Percentiles rank a stretch among this genome's conserved stretches.
phyloP scores from a whole-genome alignment of 768 basidiomycete genomes.

The Termitomyces heimii region DNA sequence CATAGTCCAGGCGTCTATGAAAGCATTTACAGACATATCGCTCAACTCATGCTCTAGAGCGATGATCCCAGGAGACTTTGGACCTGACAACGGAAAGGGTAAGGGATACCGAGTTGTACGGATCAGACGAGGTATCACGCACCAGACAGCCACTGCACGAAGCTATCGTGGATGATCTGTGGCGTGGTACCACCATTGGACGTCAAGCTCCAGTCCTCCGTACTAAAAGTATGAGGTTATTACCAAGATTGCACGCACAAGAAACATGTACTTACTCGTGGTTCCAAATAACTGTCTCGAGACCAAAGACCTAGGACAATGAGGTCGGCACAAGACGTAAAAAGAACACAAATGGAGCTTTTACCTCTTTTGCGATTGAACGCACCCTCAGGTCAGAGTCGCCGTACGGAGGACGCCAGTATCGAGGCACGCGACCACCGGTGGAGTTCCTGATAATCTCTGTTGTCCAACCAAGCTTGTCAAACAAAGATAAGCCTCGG shows the following conservation, averaged over 20 bases:
- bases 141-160: slow-evolving; percentile 58
- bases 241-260: background rate
- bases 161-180: slow-evolving; percentile 36
- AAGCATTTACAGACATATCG: slow-evolving; percentile 53
- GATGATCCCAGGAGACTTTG: slow-evolving; percentile 75
- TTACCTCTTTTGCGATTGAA: slow-evolving; percentile 77
- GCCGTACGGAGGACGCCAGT: slow-evolving; percentile 88
- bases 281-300: slow-evolving; percentile 88
- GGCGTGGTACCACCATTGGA: slow-evolving; percentile 32
- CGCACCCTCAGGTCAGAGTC: slow-evolving; percentile 80
- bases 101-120: background rate
- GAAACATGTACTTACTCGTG: slow-evolving; percentile 51
- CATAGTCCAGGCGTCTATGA: slow-evolving; percentile 58
- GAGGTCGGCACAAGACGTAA: background rate
- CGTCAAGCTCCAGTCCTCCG: slow-evolving; percentile 70
- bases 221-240: slow-evolving; percentile 30
- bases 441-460: slow-evolving; percentile 76
- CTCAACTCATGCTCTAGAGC: slow-evolving; percentile 83
- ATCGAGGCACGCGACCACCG: slow-evolving; percentile 62
- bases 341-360: background rate
- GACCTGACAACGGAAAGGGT: slow-evolving; percentile 26
- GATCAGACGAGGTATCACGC: slow-evolving; percentile 4
- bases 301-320: slow-evolving; percentile 51
- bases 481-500: background rate
- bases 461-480: slow-evolving; percentile 72